These are phyloP conservation scores for Cercospora sp. DNA, from an alignment of 2,329 filamentous ascomycete genomes.

Conservation along the genomic window DNA sequence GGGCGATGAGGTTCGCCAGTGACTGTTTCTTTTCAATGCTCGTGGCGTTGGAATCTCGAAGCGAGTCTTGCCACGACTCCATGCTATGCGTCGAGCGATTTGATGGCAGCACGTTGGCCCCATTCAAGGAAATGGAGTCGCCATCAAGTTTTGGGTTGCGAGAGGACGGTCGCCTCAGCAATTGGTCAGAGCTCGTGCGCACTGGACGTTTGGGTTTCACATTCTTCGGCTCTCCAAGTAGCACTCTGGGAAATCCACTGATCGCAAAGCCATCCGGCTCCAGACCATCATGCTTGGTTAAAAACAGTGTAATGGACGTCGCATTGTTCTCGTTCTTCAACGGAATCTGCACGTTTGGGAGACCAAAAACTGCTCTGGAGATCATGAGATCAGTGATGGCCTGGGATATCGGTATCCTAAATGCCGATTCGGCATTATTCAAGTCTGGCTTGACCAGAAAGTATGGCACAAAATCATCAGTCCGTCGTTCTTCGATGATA, in stretches of 20 bases:
- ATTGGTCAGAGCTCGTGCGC: conserved; percentile 30
- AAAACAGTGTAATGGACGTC: conserved; percentile 38
- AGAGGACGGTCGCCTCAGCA: conserved; percentile 19
- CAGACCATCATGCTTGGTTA: conserved; percentile 36
- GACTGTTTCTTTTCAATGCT: conserved; percentile 29
- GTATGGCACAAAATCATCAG: conserved; percentile 39
- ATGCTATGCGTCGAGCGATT: conserved; percentile 17
- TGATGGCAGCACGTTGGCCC: conserved; percentile 9
- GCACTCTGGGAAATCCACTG: conserved; percentile 39
- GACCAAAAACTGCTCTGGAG: conserved; percentile 33
- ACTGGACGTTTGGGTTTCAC: conserved; percentile 24
- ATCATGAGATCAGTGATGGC: conserved; percentile 36
- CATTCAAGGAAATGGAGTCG: conserved; percentile 33
- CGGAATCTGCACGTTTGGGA: conserved; percentile 37
- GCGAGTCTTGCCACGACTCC: conserved; percentile 29
- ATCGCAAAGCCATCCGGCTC: conserved; percentile 40
- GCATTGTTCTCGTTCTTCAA: conserved; percentile 35
- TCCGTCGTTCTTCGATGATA: conserved; percentile 32
- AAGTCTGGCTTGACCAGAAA: conserved; percentile 36
- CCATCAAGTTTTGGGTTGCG: conserved; percentile 22
- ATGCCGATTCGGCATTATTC: conserved; percentile 25
- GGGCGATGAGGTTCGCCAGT: conserved; percentile 36
- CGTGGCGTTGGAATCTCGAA: conserved; percentile 22
- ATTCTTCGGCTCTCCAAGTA: conserved; percentile 33
- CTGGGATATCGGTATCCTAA: conserved; percentile 31